Evolutionary conservation across 2,329 filamentous ascomycete genomes (phyloP), one percentile per base, ranked within the genome.

Genomic region (Alternaria sp.): DNA sequence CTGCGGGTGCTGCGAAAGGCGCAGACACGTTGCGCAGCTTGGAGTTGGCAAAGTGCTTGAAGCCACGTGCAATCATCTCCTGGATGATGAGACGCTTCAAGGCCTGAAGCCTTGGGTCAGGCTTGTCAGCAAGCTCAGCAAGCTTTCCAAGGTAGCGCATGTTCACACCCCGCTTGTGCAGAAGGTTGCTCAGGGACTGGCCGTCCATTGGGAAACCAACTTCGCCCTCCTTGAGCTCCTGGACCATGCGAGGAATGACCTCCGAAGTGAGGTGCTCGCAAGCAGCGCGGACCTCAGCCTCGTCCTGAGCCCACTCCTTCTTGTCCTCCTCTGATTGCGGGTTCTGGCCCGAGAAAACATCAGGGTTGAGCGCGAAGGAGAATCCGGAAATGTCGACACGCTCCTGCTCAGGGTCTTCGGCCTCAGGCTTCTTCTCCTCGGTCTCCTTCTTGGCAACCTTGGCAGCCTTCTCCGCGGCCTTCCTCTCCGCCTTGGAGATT

Each of bases 131-230:
- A 55, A 92, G 85, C 62, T 87, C 84, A 12, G 93, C 91, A 66
- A 99, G 82, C 80, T 90, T 91, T 69, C 96, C 96, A n/a, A 98
- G 86, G 80, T 99, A 99, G 75, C 96, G 89, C 66, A 98, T 87
- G 83, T 99, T 99, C 84, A 99, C 94, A 82, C 96, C 96, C 45
- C 95, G 92, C 85, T 97, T 97, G 85, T 99, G 96, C 76, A 99
- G 86, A 55, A 97, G 87, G 68, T 90, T 89, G 73, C 91, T 93
- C 62, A 99, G 85, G 19, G 95, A 97, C 75, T 92, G 88, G n/a
- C 96, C 96, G 73, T 99, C 96, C 93, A 98, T 97, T 12, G 96
- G 96, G 84, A 98, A 98, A 73, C 95, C 96, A 69, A 97, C 91
- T 71, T 99, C 95, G 7, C 93, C 94, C 69, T 97, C 93, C 76